Evolutionary conservation across 345 rosid genomes (phyloP).

Genomic region (Melaleuca quinquenervia): DNA sequence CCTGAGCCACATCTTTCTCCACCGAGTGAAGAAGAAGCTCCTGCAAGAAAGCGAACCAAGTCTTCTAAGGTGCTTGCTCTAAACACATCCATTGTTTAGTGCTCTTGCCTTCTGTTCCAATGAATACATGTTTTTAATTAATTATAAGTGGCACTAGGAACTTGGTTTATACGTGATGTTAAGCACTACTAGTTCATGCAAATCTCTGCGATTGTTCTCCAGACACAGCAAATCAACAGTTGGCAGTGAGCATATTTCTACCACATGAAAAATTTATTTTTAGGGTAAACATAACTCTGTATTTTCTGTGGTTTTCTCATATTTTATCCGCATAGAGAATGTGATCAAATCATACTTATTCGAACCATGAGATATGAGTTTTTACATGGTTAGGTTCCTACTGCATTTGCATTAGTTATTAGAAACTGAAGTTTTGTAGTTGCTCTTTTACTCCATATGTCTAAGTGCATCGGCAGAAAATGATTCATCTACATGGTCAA

Average conservation of each 20-base stretch:
- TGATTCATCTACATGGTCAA: background rate
- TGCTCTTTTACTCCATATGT: background rate
- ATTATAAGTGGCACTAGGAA: background rate
- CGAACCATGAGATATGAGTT: background rate
- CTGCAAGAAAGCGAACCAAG: conserved; percentile 42
- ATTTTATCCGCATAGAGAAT: background rate
- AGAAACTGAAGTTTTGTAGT: background rate
- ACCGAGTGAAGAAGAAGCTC: conserved; percentile 33
- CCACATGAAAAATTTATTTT: background rate
- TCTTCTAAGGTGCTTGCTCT: conserved; percentile 53
- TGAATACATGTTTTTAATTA: background rate
- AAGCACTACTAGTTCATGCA: background rate
- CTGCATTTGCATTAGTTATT: background rate
- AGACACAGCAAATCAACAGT: background rate
- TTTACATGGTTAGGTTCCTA: background rate
- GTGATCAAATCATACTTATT: background rate
- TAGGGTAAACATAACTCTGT: background rate
- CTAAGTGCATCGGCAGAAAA: background rate
- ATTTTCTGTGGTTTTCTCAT: background rate
- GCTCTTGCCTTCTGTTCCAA: background rate
- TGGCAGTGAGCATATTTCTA: background rate
- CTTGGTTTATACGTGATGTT: background rate
- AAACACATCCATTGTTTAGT: background rate
- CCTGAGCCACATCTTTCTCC: conserved; percentile 55
- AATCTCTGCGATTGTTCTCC: background rate